These are phyloP conservation scores for Lactarius sp. DNA, from an alignment of 768 basidiomycete genomes.

Conservation along the genomic window DNA sequence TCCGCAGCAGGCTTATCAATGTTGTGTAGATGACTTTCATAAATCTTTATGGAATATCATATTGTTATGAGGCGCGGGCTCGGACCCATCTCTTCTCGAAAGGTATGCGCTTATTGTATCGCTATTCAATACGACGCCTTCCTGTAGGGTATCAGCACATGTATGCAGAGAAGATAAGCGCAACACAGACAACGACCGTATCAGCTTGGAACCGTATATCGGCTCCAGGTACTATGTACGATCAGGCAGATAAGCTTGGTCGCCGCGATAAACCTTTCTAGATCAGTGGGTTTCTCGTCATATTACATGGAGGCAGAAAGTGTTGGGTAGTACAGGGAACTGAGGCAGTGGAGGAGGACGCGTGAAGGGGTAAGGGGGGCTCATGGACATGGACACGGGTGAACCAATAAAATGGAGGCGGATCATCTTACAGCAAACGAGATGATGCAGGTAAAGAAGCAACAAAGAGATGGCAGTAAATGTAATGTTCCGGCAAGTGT, in stretches of 20 bases:
- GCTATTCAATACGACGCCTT: no score
- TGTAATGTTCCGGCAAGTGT: background rate
- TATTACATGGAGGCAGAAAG: constrained; percentile 3
- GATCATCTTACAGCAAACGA: background rate
- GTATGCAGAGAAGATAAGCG: no score
- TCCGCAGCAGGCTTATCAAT: no score
- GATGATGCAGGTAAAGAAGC: background rate
- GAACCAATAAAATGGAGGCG: background rate
- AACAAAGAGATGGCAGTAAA: background rate
- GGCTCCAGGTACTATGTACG: background rate
- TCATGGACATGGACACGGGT: background rate
- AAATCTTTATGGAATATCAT: no score
- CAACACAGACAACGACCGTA: no score
- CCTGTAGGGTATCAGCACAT: no score
- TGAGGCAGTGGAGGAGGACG: background rate
- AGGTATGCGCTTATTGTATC: background rate
- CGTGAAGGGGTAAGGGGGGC: background rate
- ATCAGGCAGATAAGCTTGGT: background rate
- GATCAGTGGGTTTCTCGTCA: background rate
- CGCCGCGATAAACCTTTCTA: background rate
- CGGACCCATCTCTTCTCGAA: background rate
- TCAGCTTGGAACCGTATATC: no score
- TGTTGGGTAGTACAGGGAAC: constrained; percentile 8
- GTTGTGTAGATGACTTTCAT: no score
- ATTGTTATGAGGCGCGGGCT: background rate